phyloP scores from a whole-genome alignment of 2,329 filamentous ascomycete species.

The Penicillium nordicum region DNA sequence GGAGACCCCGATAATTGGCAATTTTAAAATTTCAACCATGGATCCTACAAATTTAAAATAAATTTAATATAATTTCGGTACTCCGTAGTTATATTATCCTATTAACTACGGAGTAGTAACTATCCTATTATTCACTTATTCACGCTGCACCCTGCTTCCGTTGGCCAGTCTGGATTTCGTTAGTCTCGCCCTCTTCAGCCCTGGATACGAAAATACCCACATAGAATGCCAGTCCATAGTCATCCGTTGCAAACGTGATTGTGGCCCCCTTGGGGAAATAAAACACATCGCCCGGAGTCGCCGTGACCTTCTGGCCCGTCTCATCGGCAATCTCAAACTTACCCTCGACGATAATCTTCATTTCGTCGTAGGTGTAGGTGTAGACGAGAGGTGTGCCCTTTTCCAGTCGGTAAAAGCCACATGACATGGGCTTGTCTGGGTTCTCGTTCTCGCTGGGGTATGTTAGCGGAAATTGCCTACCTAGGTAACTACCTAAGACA shows the following conservation, averaged over 20 bases:
- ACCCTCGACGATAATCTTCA: constrained; percentile 70
- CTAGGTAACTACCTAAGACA: too few species aligned
- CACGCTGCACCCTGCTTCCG: constrained; percentile 27
- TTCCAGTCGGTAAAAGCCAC: constrained; percentile 65
- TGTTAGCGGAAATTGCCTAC: not conserved
- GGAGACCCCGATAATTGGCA: constrained; percentile 13
- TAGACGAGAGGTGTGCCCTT: constrained; percentile 66
- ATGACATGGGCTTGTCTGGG: constrained; percentile 58
- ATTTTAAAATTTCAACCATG: not conserved
- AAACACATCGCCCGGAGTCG: constrained; percentile 63
- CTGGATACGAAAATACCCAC: constrained; percentile 27
- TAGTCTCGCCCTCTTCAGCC: not conserved
- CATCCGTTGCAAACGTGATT: constrained; percentile 63
- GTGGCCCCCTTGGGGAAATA: constrained; percentile 64
- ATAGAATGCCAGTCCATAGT: constrained; percentile 61
- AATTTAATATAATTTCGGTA: not conserved
- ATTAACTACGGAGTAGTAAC: not conserved
- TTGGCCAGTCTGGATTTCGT: constrained; percentile 29
- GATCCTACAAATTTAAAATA: not conserved
- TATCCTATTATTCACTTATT: constrained; percentile 15
- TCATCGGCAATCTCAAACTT: constrained; percentile 63
- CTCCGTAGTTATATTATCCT: too few species aligned
- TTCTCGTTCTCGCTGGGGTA: constrained; percentile 50
- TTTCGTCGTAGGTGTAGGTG: constrained; percentile 68
- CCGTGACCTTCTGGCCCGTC: constrained; percentile 58